These are phyloP conservation scores for Cyberlindnera mrakii DNA, from an alignment of 805 yeast species.

Conservation along the genomic window DNA sequence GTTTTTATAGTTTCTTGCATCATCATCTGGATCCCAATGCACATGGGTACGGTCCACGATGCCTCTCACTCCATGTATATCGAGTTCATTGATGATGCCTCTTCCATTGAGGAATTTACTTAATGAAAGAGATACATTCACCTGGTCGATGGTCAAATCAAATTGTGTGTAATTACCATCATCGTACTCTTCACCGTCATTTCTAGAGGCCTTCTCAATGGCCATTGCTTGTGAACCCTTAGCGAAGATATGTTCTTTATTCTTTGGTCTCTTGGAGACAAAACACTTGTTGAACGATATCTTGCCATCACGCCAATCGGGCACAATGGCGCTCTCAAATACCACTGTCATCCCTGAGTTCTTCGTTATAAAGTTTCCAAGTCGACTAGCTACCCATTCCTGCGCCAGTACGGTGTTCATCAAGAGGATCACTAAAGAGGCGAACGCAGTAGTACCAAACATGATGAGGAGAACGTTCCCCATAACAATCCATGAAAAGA, in stretches of 20 bases:
- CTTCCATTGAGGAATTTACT: conserved; percentile 84
- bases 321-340: conserved; percentile 91
- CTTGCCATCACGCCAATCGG: conserved; percentile 86
- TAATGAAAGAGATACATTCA: conserved; percentile 73
- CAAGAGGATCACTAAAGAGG: conserved; percentile 70
- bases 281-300: conserved; percentile 80
- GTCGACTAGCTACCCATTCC: conserved; percentile 72
- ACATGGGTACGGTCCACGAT: conserved; percentile 89
- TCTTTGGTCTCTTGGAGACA: conserved; percentile 77
- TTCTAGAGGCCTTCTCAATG: conserved; percentile 37
- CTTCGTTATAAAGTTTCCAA: conserved; percentile 79
- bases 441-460: conserved; percentile 88
- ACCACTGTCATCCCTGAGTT: conserved; percentile 80
- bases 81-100: conserved; percentile 78
- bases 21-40: conserved; percentile 73
- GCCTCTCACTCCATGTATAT: conserved; percentile 83
- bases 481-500: conserved; percentile 86
- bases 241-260: conserved; percentile 37
- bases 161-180: conserved; percentile 97
- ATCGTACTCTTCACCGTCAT: conserved; percentile 38
- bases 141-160: conserved; percentile 83
- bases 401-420: conserved; percentile 53
- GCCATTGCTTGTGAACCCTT: conserved; percentile 75
- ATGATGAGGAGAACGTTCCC: conserved; percentile 78
- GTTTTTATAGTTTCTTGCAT: conserved; percentile 75